Percentiles rank a stretch among this genome's conserved stretches.
phyloP scores from a whole-genome alignment of 495 filamentous ascomycete genomes.

The Tricharina praecox region DNA sequence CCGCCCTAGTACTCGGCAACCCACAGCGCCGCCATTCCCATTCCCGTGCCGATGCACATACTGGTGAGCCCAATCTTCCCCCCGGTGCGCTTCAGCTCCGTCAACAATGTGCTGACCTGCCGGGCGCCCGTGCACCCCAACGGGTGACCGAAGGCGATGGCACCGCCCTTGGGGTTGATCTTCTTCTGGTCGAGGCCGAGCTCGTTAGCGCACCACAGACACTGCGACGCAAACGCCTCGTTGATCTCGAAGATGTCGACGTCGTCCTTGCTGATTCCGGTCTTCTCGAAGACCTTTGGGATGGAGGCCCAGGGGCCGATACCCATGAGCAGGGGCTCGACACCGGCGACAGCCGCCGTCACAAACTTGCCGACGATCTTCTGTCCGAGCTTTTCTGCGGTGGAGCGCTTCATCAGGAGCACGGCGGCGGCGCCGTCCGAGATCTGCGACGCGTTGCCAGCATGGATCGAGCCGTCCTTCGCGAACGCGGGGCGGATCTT shows the following conservation, averaged over 20 bases:
- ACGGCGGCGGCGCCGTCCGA: constrained; percentile 92
- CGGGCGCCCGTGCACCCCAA: constrained; percentile 85
- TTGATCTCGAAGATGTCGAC: constrained; percentile 99
- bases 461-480: constrained; percentile 84
- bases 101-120: constrained; percentile 81
- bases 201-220: constrained; percentile 81
- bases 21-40: constrained; percentile 95
- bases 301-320: constrained; percentile 93
- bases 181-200: constrained; percentile 63
- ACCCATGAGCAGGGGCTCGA: constrained; percentile 88
- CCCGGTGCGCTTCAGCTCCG: constrained; percentile 64
- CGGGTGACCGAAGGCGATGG: constrained; percentile 97
- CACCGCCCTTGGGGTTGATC: constrained; percentile 94
- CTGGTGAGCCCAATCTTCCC: constrained; percentile 79
- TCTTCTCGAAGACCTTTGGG: constrained; percentile 72
- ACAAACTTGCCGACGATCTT: constrained; percentile 83
- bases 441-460: constrained; percentile 89
- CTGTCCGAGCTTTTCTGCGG: constrained; percentile 74
- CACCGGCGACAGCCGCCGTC: constrained; percentile 65
- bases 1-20: constrained; percentile 57
- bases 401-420: constrained; percentile 85
- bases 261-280: constrained; percentile 71
- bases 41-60: constrained; percentile 95
- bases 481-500: constrained; percentile 89
- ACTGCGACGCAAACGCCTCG: constrained; percentile 94